Base-by-base conservation (phyloP, 352 stramenopile species). In the Pythium plurisporium region DNA sequence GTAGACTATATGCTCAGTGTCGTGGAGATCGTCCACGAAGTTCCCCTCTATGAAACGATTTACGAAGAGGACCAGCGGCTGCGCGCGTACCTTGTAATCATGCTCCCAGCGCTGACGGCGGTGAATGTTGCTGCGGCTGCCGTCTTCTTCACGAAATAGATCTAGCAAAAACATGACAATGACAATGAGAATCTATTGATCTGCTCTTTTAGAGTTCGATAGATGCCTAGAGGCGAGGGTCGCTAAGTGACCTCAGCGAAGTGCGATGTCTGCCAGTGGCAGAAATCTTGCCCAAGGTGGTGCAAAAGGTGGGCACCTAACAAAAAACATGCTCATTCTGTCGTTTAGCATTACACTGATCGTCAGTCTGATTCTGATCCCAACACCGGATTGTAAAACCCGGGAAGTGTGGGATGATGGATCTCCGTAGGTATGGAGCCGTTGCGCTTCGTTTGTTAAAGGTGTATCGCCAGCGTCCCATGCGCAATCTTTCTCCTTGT, bases 11-110 rank as follows among this genome's bases (percentile, higher is more conserved):
- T 73, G 14, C 57, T 65, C 9, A 74, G 63, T 29, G 66, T 73
- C 29, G 63, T 78, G 1, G 70, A 78, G 20, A 59, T 55, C 8
- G 60, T 75, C 0, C 67, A 78, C 29, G 67, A 78, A 51, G 67
- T 78, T 3, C 70, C 66, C 1, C 59, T 78, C 19, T 71, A 73
- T 55, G 67, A 69, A 36, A 68, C 64, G 25, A 66, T 75, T 15
- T 38, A 43, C 11, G 55, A 67, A n/a, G 67, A 70, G 51, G 67
- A 62, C 50, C n/a, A 20, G 9, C 52, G 46, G 15, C 42, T 74
- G 2, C 59, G 60, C 2, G 25, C 41, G 4, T 72, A 63, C 37
- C 59, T 75, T 4, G 53, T 60, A 47, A 40, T 73, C 23, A 49
- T 75, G 29, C 59, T 71, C 5, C 42, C 43, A 7, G 42, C 55